Evolutionary conservation across 495 filamentous ascomycete genomes (phyloP).

Genomic region (Staphylotrichum longicolle): DNA sequence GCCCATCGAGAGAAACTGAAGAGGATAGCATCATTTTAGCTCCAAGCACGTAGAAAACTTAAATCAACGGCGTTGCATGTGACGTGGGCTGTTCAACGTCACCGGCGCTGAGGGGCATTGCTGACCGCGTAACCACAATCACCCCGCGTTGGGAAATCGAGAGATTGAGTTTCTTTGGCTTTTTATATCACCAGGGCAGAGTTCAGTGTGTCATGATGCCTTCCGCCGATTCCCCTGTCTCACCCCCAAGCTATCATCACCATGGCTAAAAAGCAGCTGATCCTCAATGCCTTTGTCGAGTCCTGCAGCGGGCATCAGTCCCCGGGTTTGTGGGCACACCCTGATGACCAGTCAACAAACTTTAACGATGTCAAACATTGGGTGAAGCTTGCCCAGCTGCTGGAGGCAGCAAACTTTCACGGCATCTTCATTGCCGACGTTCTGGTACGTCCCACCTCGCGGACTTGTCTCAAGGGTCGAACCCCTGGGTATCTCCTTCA

Average conservation of each 20-base stretch:
- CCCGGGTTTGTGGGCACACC: constrained; percentile 61
- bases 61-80: background rate
- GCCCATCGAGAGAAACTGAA: too few species aligned
- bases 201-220: too few species aligned
- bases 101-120: too few species aligned
- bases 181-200: too few species aligned
- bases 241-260: too few species aligned
- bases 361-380: constrained; percentile 57
- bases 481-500: background rate
- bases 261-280: constrained; percentile 54
- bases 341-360: constrained; percentile 50
- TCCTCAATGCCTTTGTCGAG: constrained; percentile 66
- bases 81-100: too few species aligned
- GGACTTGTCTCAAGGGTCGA: too few species aligned
- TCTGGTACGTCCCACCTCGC: constrained; percentile 6
- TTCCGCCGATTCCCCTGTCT: too few species aligned
- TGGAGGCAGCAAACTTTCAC: constrained; percentile 59
- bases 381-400: constrained; percentile 55
- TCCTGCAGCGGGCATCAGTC: constrained; percentile 59
- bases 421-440: constrained; percentile 59
- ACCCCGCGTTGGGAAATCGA: too few species aligned
- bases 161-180: too few species aligned
- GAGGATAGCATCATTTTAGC: constrained; percentile 1
- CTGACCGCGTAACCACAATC: too few species aligned
- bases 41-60: background rate